phyloP scores from a whole-genome alignment of 2,329 filamentous ascomycete species.

The Thelonectria olida region DNA sequence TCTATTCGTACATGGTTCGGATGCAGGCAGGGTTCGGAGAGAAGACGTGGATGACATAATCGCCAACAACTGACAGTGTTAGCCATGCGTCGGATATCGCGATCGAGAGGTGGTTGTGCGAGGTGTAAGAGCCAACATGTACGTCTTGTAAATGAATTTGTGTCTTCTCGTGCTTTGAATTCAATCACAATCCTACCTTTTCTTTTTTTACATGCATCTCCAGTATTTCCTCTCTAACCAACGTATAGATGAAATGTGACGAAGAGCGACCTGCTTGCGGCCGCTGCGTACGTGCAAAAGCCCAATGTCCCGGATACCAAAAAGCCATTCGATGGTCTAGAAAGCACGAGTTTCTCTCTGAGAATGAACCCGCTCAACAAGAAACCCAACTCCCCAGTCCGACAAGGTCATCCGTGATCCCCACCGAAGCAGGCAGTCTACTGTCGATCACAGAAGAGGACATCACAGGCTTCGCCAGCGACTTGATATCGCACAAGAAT shows the following conservation, averaged over 20 bases:
- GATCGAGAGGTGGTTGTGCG: conserved; percentile 19
- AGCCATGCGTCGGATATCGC: conserved; percentile 12
- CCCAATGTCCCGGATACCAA: conserved; percentile 25
- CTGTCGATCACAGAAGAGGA: conserved; percentile 1
- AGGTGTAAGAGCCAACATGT: conserved; percentile 28
- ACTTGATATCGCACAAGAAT: not conserved
- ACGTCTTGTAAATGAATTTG: not conserved
- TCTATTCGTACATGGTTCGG: not conserved
- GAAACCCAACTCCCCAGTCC: not conserved
- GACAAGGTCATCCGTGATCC: not conserved
- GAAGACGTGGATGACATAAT: not conserved
- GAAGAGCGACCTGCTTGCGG: conserved; percentile 21
- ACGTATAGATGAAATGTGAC: conserved; percentile 28
- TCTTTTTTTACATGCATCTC: not conserved
- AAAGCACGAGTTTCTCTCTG: conserved; percentile 22
- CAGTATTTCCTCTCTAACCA: not conserved
- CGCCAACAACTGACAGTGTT: not conserved
- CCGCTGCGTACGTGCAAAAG: conserved; percentile 16
- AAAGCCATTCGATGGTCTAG: conserved; percentile 21
- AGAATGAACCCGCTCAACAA: not conserved
- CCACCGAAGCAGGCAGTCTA: not conserved
- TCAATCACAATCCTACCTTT: not conserved
- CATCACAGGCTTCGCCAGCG: not conserved
- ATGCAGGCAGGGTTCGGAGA: not conserved
- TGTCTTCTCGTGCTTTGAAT: not conserved